Evolutionary conservation across 2,329 filamentous ascomycete genomes (phyloP), one percentile per base, ranked within the genome.

Genomic region (Curvularia sp.): DNA sequence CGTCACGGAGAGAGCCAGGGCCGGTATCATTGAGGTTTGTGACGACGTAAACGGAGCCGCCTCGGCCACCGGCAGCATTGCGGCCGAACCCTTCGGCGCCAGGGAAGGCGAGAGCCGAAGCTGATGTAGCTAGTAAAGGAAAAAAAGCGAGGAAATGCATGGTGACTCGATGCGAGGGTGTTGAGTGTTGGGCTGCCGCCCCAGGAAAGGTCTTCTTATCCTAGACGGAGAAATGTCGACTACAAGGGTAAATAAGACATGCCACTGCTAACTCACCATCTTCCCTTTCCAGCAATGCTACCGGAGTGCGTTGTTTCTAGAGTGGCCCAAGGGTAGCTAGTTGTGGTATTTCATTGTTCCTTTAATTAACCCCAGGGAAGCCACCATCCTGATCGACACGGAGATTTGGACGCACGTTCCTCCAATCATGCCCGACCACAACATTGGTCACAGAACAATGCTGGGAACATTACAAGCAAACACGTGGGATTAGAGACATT

Each of bases 71-170:
- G 5, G 78, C 73, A 3, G 81, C 80, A 45, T 80, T 74, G 48
- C 77, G 76, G 12, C 81, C 82, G 59, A 83, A 82, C 10, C 81
- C 81, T 71, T 83, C 81, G 9, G 82, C 82, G 19, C 81, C 81
- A 3, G 81, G 81, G 63, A 84, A 84, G 38, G 82, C 81, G 10
- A 76, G 60, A 6, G 64, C 65, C 18, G 66, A 66, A 19, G 55
- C 61, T 15, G 65, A 60, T 30, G 61, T 57, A 38, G 53, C 48
- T 27, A 70, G 49, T 15, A 70, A 55, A n/a, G 66, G 59, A 36
- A 69, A 43, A n/a, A 59, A 49, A 23, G 56, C 45, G 12, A 62
- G 42, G 10, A 65, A 42, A 32, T 63, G 60, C 68, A 70, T 70
- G 27, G 15, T 13, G 38, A 32, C 15, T 28, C 6, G 15, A 32